Conservation (phyloP, 805 yeast genomes). For the Saccharomycopsis sp. region DNA sequence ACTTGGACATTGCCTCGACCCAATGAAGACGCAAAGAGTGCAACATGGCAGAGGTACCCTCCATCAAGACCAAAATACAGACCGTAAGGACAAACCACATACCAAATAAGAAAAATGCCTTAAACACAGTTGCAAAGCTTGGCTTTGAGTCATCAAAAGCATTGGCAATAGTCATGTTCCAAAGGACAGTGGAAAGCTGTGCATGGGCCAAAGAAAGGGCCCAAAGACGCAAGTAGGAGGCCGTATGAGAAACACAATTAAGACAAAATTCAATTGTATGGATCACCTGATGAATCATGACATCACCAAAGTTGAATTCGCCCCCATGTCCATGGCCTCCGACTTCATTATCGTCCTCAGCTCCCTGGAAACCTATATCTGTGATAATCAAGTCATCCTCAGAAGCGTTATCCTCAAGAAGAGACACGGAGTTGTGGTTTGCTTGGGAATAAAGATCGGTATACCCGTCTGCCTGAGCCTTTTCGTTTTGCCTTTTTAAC, state of each 20-base stretch:
- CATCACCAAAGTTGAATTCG: constrained; percentile 77
- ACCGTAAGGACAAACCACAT: constrained; percentile 95
- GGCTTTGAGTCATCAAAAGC: constrained; percentile 52
- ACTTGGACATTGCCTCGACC: constrained; percentile 99
- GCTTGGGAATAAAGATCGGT: constrained; percentile 40
- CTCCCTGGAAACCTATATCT: constrained; percentile 27
- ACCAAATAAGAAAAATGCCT: constrained; percentile 75
- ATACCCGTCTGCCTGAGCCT: constrained; percentile 41
- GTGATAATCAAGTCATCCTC: constrained; percentile 25
- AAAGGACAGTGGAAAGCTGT: constrained; percentile 87
- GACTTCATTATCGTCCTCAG: constrained; percentile 47
- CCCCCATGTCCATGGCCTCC: constrained; percentile 43
- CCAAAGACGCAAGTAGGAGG: constrained; percentile 94
- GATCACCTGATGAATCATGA: constrained; percentile 94
- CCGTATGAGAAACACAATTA: constrained; percentile 97
- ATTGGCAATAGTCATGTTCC: constrained; percentile 89
- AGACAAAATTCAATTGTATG: constrained; percentile 97
- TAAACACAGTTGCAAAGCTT: constrained; percentile 56
- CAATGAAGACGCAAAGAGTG: constrained; percentile 98
- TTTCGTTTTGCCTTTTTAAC: constrained; percentile 49
- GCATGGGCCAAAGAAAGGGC: constrained; percentile 96
- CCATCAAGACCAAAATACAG: constrained; percentile 90
- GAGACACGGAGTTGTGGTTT: constrained; percentile 25
- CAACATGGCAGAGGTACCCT: constrained; percentile 98
- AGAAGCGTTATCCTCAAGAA: constrained; percentile 22